Conservation (phyloP, 192 early-diverging fungal genomes). For the Rhizoclosmatium sp. region DNA sequence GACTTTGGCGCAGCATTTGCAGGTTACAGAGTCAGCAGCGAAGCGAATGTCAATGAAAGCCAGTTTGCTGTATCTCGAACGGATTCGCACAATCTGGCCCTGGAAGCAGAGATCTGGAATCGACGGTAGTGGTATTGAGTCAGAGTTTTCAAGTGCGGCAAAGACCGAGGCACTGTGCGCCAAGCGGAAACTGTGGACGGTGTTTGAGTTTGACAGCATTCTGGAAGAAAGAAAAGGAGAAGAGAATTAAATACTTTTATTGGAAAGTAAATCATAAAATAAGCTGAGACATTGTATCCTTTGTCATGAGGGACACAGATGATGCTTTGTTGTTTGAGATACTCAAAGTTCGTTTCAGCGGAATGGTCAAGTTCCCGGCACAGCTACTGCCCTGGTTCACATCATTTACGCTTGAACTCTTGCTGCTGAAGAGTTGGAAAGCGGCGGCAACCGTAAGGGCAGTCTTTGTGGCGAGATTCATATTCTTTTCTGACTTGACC, state of each 20-base stretch:
- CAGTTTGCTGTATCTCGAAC: neutral
- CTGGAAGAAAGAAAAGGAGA: too few species aligned
- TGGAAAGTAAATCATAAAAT: too few species aligned
- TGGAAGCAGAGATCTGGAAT: neutral
- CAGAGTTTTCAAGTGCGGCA: neutral
- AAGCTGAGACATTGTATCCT: too few species aligned
- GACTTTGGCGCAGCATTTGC: conserved; percentile 27
- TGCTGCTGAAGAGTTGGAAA: neutral
- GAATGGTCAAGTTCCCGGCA: too few species aligned
- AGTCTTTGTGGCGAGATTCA: conserved; percentile 15
- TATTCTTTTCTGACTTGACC: neutral
- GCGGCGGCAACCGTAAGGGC: neutral
- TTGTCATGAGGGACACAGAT: too few species aligned
- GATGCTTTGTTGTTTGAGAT: too few species aligned
- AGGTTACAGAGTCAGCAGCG: neutral
- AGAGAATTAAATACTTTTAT: too few species aligned
- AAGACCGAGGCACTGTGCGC: neutral
- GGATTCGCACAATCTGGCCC: conserved; percentile 28
- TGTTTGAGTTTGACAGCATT: neutral
- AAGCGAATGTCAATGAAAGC: conserved; percentile 24
- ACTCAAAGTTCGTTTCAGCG: too few species aligned
- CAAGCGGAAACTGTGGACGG: neutral
- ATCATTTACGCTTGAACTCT: neutral
- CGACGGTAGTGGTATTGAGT: neutral
- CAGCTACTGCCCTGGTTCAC: neutral